Conservation (phyloP, 805 yeast species). For the Candida chauliodis region DNA sequence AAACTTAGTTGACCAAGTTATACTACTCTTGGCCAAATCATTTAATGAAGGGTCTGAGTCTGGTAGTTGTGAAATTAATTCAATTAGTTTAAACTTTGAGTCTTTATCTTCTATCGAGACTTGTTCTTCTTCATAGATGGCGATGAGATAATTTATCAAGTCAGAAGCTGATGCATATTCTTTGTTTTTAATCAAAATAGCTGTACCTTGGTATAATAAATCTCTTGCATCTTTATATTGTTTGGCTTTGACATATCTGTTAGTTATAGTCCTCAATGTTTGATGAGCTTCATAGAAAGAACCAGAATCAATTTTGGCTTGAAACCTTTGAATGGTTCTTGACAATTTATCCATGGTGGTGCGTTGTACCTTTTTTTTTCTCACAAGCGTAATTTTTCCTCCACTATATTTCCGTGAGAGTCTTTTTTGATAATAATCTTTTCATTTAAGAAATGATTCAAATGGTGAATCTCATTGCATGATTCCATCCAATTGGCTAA, state of each 20-base stretch:
- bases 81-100: constrained; percentile 46
- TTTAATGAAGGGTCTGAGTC: constrained; percentile 47
- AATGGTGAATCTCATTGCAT: not conserved
- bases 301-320: constrained; percentile 63
- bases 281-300: constrained; percentile 96
- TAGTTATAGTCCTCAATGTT: constrained; percentile 84
- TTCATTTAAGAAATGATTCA: not conserved
- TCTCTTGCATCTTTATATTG: constrained; percentile 71
- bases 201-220: constrained; percentile 66
- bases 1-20: constrained; percentile 60
- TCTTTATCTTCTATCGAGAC: constrained; percentile 33
- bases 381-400: constrained; percentile 1
- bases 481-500: constrained; percentile 4
- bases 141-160: constrained; percentile 66
- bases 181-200: constrained; percentile 60
- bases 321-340: constrained; percentile 62
- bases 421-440: not conserved
- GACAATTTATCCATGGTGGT: constrained; percentile 41
- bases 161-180: constrained; percentile 84
- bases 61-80: constrained; percentile 43
- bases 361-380: not conserved
- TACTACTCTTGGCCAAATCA: constrained; percentile 62
- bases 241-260: constrained; percentile 70
- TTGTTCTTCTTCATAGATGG: constrained; percentile 55
- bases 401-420: not conserved